Percentiles rank a stretch among this genome's conserved stretches.
Conservation (phyloP, 2,329 filamentous ascomycete genomes). For the Septoria petroselini region DNA sequence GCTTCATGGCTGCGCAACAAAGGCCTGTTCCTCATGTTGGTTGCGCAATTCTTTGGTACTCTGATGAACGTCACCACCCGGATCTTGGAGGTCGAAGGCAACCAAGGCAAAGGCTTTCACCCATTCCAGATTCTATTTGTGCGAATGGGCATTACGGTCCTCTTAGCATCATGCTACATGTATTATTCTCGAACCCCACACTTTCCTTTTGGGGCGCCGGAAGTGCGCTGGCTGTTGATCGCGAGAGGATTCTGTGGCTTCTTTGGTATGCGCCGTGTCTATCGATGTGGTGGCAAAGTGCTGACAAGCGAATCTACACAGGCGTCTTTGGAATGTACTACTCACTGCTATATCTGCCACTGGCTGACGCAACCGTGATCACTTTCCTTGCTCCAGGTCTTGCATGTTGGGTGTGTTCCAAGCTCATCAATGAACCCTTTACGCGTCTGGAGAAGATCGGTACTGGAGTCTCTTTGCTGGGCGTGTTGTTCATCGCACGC, state of each 20-base stretch:
- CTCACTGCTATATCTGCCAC: constrained; percentile 71
- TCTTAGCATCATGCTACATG: constrained; percentile 66
- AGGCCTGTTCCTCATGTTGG: constrained; percentile 68
- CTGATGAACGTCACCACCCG: constrained; percentile 82
- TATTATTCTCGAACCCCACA: constrained; percentile 64
- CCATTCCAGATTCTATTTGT: constrained; percentile 81
- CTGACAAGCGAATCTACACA: background rate
- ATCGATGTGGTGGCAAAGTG: background rate
- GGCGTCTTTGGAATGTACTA: constrained; percentile 73
- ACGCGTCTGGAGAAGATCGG: constrained; percentile 73
- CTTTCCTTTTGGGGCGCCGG: constrained; percentile 66
- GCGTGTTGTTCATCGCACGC: constrained; percentile 78
- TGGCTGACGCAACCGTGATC: constrained; percentile 85
- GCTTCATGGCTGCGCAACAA: constrained; percentile 64
- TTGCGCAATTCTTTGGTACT: constrained; percentile 76
- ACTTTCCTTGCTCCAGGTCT: constrained; percentile 81
- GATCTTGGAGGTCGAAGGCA: constrained; percentile 65
- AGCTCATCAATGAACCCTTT: constrained; percentile 73
- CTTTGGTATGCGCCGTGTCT: constrained; percentile 37
- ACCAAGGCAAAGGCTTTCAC: constrained; percentile 68
- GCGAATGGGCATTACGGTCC: constrained; percentile 70
- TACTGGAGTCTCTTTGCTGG: constrained; percentile 68
- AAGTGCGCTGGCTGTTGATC: constrained; percentile 66
- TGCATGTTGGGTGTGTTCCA: constrained; percentile 74
- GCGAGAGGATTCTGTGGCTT: constrained; percentile 67